phyloP scores from a whole-genome alignment of 1,139 yeast genomes.

The Geotrichum australiense region DNA sequence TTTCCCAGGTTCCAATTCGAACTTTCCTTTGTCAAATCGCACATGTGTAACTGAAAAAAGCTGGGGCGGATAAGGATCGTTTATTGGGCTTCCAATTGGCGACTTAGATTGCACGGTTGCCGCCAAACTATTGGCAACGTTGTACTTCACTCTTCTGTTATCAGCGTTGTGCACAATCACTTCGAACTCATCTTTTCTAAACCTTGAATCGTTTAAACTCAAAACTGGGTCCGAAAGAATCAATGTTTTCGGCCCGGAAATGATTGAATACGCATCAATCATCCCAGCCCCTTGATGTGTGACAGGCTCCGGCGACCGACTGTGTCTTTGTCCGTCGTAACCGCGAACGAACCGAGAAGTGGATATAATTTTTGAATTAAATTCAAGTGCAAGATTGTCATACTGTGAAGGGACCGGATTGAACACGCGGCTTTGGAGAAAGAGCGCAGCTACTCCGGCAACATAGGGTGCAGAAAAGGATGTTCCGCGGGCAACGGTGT shows the following conservation, averaged over 20 bases:
- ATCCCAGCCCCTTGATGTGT: conserved; percentile 27
- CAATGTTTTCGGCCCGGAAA: conserved; percentile 31
- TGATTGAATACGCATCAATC: conserved; percentile 34
- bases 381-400: conserved; percentile 6
- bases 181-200: conserved; percentile 15
- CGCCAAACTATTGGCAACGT: conserved; percentile 14
- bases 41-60: background rate
- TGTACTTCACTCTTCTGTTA: conserved; percentile 16
- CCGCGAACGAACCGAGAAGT: conserved; percentile 10
- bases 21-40: background rate
- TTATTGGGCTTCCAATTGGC: conserved; percentile 13
- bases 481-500: conserved; percentile 20
- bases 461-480: conserved; percentile 23
- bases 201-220: conserved; percentile 20
- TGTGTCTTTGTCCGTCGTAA: conserved; percentile 6
- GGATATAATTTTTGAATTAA: conserved; percentile 14
- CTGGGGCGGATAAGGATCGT: conserved; percentile 12
- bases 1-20: conserved; percentile 6
- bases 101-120: conserved; percentile 8
- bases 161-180: conserved; percentile 18
- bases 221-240: conserved; percentile 17
- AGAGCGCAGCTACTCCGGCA: conserved; percentile 23
- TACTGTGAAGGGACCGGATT: background rate
- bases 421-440: conserved; percentile 11
- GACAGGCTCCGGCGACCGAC: conserved; percentile 14